Evolutionary conservation across 768 basidiomycete species (phyloP).

Genomic region (Leucocoprinus birnbaumii): DNA sequence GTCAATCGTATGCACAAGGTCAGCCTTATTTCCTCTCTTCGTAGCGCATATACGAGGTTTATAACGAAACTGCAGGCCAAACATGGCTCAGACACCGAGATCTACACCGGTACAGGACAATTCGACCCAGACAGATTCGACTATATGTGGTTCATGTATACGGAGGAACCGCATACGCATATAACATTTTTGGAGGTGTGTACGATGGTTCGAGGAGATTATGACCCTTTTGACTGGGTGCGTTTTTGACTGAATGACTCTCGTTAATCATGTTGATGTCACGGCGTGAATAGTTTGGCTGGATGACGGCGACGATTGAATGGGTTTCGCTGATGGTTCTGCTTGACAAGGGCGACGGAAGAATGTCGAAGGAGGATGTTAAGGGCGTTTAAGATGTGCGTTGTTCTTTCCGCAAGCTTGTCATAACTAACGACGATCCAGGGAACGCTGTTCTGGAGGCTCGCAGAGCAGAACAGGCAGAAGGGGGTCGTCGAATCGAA

Average conservation of each 20-base stretch:
- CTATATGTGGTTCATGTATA: slow-evolving; percentile 37
- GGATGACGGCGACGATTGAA: slow-evolving; percentile 35
- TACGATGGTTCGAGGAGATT: slow-evolving; percentile 36
- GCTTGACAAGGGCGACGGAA: slow-evolving; percentile 31
- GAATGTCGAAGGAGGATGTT: slow-evolving; percentile 36
- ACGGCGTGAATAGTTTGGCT: slow-evolving; percentile 31
- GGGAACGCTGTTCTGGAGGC: slow-evolving; percentile 32
- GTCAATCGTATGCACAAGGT: slow-evolving; percentile 2
- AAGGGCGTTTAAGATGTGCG: slow-evolving; percentile 36
- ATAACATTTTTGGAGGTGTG: slow-evolving; percentile 32
- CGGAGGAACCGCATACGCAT: slow-evolving; percentile 34
- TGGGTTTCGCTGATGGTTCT: slow-evolving; percentile 37
- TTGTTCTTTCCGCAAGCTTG: neutral
- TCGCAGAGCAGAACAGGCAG: slow-evolving; percentile 22
- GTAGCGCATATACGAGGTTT: neutral
- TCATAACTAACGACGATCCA: slow-evolving; percentile 3
- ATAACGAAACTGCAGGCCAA: slow-evolving; percentile 24
- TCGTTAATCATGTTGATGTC: neutral
- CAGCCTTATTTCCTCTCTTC: too few species aligned
- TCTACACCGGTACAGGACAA: slow-evolving; percentile 33
- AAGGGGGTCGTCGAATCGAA: too few species aligned
- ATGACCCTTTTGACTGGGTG: slow-evolving; percentile 34
- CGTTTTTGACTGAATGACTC: neutral
- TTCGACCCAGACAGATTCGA: slow-evolving; percentile 38
- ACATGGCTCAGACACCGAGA: slow-evolving; percentile 39